Base-by-base conservation (phyloP, 805 yeast genomes). In the Saccharomycopsis vini region DNA sequence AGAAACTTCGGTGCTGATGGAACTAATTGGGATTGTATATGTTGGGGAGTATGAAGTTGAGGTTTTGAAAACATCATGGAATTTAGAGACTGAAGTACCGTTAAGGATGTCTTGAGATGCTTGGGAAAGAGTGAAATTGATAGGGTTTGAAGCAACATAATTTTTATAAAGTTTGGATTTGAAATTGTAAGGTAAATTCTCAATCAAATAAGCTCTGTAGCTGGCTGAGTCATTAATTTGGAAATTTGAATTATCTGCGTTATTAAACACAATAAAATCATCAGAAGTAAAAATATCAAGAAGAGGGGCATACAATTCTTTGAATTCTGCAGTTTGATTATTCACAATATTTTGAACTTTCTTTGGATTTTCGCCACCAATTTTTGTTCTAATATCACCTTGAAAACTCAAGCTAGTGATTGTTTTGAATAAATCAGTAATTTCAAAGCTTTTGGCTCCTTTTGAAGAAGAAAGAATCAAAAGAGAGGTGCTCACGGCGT, bases 351-450 rank as follows among this genome's bases (percentile, higher is more conserved):
- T 92, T 39, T 69, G 66, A 33, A 89, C 84, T 61, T 92, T 92
- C 54, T 79, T 71, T 4, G 97, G 96, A 59, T 92, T 85, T 60
- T 92, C 98, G 2, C 96, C 97, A 7, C 86, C 85, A 23, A 89
- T 66, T 35, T 71, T 67, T 73, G 87, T 80, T 53, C 98, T 74
- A 23, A 88, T 81, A 59, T 92, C 98, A 16, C 98, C 98, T 60
- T 78, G 64, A 57, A 92, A 92, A 18, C 95, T 85, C 15, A 92
- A 62, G 12, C 77, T 74, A 0, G 97, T 81, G 37, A 92, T 81
- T 50, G 77, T 79, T 55, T 74, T 76, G 63, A 80, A 92, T 29
- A 92, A 71, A 31, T 80, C 75, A n/a, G 63, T 60, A 50, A 79
- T 87, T 40, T 74, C 68, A 53, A 83, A 74, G 10, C 53, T 47